Conservation (phyloP, 1,284 basidiomycete genomes). For the Caloboletus inedulis region DNA sequence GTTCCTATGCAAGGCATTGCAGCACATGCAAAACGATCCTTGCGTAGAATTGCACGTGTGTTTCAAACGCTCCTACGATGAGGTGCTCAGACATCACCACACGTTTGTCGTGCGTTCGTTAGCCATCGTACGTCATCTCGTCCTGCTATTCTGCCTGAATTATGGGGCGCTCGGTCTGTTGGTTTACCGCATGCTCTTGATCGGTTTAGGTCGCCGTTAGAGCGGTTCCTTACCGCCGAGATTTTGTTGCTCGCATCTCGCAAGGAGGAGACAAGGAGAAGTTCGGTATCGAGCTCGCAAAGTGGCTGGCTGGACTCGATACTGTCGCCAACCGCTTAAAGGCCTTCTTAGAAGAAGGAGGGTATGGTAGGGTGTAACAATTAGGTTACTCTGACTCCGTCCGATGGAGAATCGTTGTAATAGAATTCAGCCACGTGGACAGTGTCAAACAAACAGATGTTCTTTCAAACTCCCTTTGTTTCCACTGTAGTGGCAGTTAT, state of each 20-base stretch:
- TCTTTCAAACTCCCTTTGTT: constrained; percentile 11
- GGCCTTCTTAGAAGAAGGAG: constrained; percentile 62
- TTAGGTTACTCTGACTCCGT: constrained; percentile 1
- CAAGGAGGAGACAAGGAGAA: constrained; percentile 79
- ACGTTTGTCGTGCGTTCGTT: constrained; percentile 81
- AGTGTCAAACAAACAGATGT: not conserved
- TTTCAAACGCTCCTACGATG: constrained; percentile 87
- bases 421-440: constrained; percentile 20
- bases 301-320: constrained; percentile 81
- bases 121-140: constrained; percentile 65
- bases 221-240: constrained; percentile 83
- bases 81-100: constrained; percentile 80
- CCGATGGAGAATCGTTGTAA: constrained; percentile 22
- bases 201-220: constrained; percentile 80
- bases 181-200: constrained; percentile 4
- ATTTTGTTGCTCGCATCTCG: constrained; percentile 82
- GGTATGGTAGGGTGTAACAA: constrained; percentile 56
- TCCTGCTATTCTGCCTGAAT: not conserved
- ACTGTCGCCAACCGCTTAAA: constrained; percentile 66
- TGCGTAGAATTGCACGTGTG: constrained; percentile 74
- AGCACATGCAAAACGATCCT: constrained; percentile 70
- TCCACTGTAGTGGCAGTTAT: not conserved
- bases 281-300: constrained; percentile 70
- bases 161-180: not conserved
- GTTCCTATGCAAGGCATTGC: constrained; percentile 55